Conservation (phyloP, 2,329 filamentous ascomycete species). For the Dothistroma pini region DNA sequence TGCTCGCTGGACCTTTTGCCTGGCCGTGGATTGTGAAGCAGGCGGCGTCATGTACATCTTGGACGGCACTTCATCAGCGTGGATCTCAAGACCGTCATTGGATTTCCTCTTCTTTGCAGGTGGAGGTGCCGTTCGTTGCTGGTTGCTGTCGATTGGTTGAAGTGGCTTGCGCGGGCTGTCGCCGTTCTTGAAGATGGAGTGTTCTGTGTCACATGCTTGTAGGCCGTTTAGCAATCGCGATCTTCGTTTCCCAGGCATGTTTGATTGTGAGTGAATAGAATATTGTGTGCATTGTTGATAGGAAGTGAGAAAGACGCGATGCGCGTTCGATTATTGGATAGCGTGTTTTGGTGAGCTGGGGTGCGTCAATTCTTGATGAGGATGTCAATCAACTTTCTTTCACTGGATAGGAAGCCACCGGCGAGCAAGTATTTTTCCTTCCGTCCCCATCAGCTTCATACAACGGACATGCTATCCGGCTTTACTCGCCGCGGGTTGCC, state of each 20-base stretch:
- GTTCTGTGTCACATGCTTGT: neutral
- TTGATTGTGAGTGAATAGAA: neutral
- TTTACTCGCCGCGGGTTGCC: neutral
- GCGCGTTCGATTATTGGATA: neutral
- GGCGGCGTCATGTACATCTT: neutral
- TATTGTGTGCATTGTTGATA: neutral
- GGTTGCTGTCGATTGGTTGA: neutral
- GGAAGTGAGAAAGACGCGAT: neutral
- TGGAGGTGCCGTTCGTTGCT: neutral
- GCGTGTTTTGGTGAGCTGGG: neutral
- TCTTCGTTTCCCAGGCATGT: neutral
- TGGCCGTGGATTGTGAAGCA: neutral
- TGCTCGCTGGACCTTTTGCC: conserved; percentile 9
- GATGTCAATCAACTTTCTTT: too few relatives aligned
- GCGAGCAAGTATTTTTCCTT: neutral
- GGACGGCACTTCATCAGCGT: neutral
- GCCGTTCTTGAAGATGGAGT: neutral
- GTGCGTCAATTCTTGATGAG: neutral
- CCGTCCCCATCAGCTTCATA: neutral
- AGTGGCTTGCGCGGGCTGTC: neutral
- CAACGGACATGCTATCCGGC: neutral
- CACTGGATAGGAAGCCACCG: neutral
- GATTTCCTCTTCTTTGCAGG: neutral
- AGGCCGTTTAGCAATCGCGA: neutral
- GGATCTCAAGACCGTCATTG: neutral